phyloP scores from a whole-genome alignment of 345 rosid genomes.

The Rhodomyrtus tomentosa region DNA sequence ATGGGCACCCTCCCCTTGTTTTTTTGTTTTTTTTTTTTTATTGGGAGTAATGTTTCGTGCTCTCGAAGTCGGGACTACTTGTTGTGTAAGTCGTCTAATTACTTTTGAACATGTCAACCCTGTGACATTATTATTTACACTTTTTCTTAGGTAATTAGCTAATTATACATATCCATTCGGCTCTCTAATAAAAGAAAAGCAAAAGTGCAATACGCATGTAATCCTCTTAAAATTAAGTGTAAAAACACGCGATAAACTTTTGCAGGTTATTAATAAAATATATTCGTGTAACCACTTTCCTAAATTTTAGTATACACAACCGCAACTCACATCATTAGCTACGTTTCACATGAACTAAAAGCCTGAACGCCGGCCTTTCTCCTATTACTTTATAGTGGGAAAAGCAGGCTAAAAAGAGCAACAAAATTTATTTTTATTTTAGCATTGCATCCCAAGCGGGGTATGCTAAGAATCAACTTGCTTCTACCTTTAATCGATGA shows the following conservation, averaged over 20 bases:
- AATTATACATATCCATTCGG: neutral
- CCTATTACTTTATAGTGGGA: too few relatives aligned
- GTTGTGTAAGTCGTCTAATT: neutral
- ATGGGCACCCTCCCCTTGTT: neutral
- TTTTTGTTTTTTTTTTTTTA: neutral
- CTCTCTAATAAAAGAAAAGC: neutral
- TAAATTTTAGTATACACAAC: neutral
- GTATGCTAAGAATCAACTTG: neutral
- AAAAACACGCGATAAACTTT: neutral
- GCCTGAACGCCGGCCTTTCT: too few relatives aligned
- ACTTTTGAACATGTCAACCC: neutral
- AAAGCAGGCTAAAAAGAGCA: neutral
- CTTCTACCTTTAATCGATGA: neutral
- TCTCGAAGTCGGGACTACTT: neutral
- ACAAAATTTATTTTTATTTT: neutral
- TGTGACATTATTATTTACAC: neutral
- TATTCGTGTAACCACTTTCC: neutral
- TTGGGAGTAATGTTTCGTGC: neutral
- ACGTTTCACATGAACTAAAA: neutral
- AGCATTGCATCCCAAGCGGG: neutral
- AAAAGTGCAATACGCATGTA: neutral
- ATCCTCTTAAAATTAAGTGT: neutral
- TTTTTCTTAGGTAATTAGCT: neutral
- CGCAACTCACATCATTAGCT: neutral
- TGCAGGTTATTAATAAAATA: neutral